Evolutionary conservation across 768 basidiomycete species (phyloP), one percentile per base, ranked within the genome.

Genomic region (Termitomyces sp.): DNA sequence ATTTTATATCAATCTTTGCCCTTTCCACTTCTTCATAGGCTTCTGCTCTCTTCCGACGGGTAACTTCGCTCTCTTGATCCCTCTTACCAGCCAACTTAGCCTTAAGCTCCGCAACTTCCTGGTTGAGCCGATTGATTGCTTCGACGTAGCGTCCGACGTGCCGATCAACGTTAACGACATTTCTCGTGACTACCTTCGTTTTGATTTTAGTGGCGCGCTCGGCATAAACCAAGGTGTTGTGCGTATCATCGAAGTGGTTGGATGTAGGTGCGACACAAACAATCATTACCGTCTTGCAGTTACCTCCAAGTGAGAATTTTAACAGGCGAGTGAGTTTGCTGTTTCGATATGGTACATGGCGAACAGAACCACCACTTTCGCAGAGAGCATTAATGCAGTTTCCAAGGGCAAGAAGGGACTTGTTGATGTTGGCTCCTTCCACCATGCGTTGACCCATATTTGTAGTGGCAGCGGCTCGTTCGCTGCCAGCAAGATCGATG

Each of bases 251-350:
- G 69, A 98, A 97, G 73, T 99, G 94, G 37, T 83, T 83, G 37
- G 94, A 94, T 5, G 94, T 94, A 1, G 97, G 97, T 0, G 94
- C 94, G 47, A 99, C 79, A 69, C 97, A 98, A 60, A 98, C 96
- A 61, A 98, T 93, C 97, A 98, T 99, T 68, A 97, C 94, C 1
- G 97, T 99, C 74, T 96, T 93, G 82, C 97, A 99, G 71, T 98
- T 98, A 6, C 97, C 97, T 1, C 96, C 96, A 48, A 98, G 83
- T 1, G 96, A 95, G 77, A 98, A 98, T 72, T 98, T 98, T 68
- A 98, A 87, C 46, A 98, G 74, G 43, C 97, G 90, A 0, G 97
- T 99, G 62, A 99, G 89, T 74, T 99, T 99, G 79, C 92, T 94
- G 76, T 99, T 97, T 55, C 97, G 85, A 72, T 98, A 99, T 0